Percentiles rank a stretch among this genome's conserved stretches.
Evolutionary conservation across 768 basidiomycete species (phyloP).

Genomic region (Polyporus arcularius): DNA sequence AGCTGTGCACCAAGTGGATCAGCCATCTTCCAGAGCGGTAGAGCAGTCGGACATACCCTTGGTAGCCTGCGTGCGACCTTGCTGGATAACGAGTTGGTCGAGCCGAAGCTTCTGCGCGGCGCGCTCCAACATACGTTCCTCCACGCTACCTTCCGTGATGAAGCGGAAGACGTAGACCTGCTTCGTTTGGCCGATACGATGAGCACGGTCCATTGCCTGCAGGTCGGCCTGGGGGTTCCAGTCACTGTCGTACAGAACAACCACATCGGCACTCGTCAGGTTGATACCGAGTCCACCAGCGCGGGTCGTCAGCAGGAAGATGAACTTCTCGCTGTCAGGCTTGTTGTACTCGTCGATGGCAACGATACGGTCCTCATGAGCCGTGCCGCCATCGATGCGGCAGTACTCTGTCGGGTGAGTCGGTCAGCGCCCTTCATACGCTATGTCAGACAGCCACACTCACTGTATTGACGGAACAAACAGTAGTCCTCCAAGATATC

Average conservation of each 20-base stretch:
- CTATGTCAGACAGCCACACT: constrained; percentile 30
- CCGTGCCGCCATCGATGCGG: constrained; percentile 93
- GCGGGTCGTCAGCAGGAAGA: constrained; percentile 94
- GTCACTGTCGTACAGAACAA: constrained; percentile 95
- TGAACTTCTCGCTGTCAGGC: constrained; percentile 91
- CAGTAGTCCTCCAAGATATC: constrained; percentile 99
- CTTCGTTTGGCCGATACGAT: constrained; percentile 96
- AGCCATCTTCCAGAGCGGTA: background rate
- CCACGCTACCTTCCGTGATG: constrained; percentile 93
- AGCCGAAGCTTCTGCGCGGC: constrained; percentile 94
- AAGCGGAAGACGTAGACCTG: constrained; percentile 98
- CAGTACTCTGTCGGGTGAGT: constrained; percentile 71
- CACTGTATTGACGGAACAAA: constrained; percentile 86
- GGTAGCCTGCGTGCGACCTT: constrained; percentile 79
- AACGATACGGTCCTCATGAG: constrained; percentile 93
- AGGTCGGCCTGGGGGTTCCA: constrained; percentile 99
- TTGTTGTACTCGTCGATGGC: constrained; percentile 99
- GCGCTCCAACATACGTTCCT: constrained; percentile 92
- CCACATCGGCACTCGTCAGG: constrained; percentile 90
- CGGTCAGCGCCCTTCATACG: constrained; percentile 1
- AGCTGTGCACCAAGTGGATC: constrained; percentile 43
- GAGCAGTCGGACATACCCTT: constrained; percentile 56
- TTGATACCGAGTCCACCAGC: constrained; percentile 98
- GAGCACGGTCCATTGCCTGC: constrained; percentile 98
- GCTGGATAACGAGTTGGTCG: constrained; percentile 96